These are phyloP conservation scores for Daphne laureola DNA, from an alignment of 441 rosid species.

Conservation along the genomic window DNA sequence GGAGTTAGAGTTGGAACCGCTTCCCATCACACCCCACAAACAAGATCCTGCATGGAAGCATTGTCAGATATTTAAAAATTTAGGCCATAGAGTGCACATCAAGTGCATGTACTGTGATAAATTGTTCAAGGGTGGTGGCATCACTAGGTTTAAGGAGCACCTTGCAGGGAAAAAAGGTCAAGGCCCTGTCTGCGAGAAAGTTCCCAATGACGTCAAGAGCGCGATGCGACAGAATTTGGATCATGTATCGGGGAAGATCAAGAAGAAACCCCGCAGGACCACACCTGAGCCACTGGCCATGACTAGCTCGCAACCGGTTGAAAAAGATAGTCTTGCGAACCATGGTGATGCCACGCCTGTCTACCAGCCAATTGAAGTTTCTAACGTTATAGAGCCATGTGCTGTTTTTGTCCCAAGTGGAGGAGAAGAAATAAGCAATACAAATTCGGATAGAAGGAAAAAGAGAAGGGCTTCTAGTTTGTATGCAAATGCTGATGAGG, in stretches of 20 bases:
- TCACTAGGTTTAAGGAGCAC: conserved; percentile 83
- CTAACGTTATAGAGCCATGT: conserved; percentile 18
- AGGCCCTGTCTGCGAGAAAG: conserved; percentile 51
- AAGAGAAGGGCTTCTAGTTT: conserved; percentile 26
- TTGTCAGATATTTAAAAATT: conserved; percentile 44
- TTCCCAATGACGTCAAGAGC: conserved; percentile 48
- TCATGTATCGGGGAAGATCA: conserved; percentile 34
- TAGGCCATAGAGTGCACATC: conserved; percentile 49
- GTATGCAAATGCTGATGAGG: conserved; percentile 21
- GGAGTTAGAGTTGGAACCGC: conserved; percentile 42
- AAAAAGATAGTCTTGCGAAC: conserved; percentile 21
- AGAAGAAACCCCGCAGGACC: conserved; percentile 41
- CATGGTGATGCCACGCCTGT: conserved; percentile 26
- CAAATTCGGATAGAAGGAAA: conserved; percentile 35
- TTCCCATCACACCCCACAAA: conserved; percentile 53
- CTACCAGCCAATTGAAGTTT: conserved; percentile 18
- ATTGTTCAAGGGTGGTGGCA: conserved; percentile 86
- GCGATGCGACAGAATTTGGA: conserved; percentile 55
- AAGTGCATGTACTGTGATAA: conserved; percentile 66
- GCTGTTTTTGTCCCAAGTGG: conserved; percentile 1
- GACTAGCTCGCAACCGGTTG: conserved; percentile 3
- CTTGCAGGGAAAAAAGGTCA: conserved; percentile 76
- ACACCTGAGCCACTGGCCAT: conserved; percentile 13
- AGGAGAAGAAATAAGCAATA: conserved; percentile 33
- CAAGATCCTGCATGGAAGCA: conserved; percentile 80